A percentile compares a stretch with the other conserved stretches of the same genome.
Evolutionary conservation across 139 green algal genomes (phyloP).

Genomic region (Spirogloea muscicola): DNA sequence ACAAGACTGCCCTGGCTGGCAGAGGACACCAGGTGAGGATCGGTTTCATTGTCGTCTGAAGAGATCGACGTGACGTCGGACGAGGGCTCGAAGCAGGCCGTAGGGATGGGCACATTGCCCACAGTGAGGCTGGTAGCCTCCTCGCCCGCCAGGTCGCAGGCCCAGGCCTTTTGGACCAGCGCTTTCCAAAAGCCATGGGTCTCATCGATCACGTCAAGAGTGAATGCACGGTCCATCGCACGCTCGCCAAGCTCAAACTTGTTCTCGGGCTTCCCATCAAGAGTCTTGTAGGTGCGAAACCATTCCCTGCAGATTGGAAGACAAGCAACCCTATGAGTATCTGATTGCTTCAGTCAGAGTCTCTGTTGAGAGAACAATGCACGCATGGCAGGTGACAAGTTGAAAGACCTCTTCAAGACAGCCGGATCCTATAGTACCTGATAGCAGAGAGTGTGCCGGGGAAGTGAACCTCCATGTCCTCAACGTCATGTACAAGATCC

Average conservation of each 20-base stretch:
- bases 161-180: conserved; percentile 45
- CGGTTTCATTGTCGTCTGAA: no score
- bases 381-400: no score
- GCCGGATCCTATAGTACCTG: no score
- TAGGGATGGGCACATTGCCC: conserved; percentile 6
- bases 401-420: no score
- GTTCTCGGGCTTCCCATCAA: conserved; percentile 92
- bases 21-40: no score
- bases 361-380: no score
- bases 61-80: no score
- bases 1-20: no score
- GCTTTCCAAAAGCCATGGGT: conserved; percentile 28
- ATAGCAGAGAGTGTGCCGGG: conserved; percentile 60
- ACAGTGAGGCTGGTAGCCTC: no score
- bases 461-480: conserved; percentile 91
- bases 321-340: no score
- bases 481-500: conserved; percentile 78
- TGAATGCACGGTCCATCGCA: conserved; percentile 11
- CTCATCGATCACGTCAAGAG: conserved; percentile 15
- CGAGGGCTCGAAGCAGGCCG: background rate
- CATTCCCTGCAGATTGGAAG: conserved; percentile 65
- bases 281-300: conserved; percentile 98
- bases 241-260: conserved; percentile 85
- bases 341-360: no score
- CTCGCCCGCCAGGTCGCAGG: background rate